Evolutionary conservation across 192 early-diverging fungal genomes (phyloP), one percentile per base, ranked within the genome.

Genomic region (Rhizophagus clarus): DNA sequence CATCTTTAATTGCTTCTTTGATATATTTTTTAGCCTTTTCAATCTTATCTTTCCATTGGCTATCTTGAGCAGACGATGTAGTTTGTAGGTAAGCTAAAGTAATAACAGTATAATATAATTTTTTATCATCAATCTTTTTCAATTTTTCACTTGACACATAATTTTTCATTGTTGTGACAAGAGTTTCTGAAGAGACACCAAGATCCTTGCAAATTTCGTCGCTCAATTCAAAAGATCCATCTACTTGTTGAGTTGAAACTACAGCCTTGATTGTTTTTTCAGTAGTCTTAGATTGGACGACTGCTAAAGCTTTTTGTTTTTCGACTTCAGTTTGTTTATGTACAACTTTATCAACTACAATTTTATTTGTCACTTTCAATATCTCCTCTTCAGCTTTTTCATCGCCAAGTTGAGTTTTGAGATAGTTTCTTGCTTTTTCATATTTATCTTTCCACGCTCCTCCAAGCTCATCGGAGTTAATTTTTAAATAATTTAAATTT

Each of bases 151-250:
- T 47, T 11, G 32, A 15, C 0, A 24, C 17, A 47, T n/a, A 72
- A 20, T 26, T 42, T 15, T 42, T 24, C 4, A 37, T 15, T 11
- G 14, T 42, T 5, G 71, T 42, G 8, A 45, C 24, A 40, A 72
- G 32, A 22, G 42, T 73, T 56, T 4, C 28, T 14, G 72, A 49
- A 34, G 69, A 71, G 34, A 37, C 60, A 15, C 37, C 29, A 14
- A 75, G 56, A 32, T 75, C 74, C 17, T 75, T 61, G 22, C 14
- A n/a, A 20, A 75, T 17, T 1, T 10, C 32, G 15, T 75, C 8
- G 61, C 29, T 61, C 22, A 75, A 56, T 34, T 61, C 74, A 61
- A 75, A 61, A 34, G 40, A 34, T 20, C 74, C 74, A 34, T 75
- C 56, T 5, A 11, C 4, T 61, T 75, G 31, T 37, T 75, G 74